phyloP scores from a whole-genome alignment of 2,329 filamentous ascomycete genomes.

The Periconia macrospinosa region DNA sequence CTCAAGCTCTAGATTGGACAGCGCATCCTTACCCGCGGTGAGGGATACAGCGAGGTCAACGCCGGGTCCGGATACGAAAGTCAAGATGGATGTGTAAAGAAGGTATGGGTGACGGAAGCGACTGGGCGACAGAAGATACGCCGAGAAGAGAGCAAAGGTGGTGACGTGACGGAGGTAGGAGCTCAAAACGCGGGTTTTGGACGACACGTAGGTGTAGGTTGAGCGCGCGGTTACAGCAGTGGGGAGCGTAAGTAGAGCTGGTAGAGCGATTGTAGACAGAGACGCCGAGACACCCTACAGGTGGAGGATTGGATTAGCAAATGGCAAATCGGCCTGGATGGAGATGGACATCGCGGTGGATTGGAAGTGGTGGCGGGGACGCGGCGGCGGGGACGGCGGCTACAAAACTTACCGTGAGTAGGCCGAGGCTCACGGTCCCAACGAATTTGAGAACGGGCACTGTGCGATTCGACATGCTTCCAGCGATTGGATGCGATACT shows the following conservation, averaged over 20 bases:
- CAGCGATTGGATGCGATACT: constrained; percentile 10
- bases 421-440: constrained; percentile 83
- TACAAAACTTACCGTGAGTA: constrained; percentile 72
- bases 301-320: background rate
- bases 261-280: constrained; percentile 74
- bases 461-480: constrained; percentile 64
- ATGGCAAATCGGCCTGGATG: background rate
- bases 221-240: constrained; percentile 72
- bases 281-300: constrained; percentile 84
- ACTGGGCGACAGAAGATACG: constrained; percentile 75
- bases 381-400: constrained; percentile 17
- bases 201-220: constrained; percentile 60
- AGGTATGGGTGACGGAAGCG: constrained; percentile 84
- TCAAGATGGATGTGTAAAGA: constrained; percentile 77
- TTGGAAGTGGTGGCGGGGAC: constrained; percentile 18
- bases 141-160: constrained; percentile 71
- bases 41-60: constrained; percentile 40
- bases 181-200: constrained; percentile 54
- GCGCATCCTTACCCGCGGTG: constrained; percentile 24
- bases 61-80: constrained; percentile 50
- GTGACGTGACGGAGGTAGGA: constrained; percentile 70
- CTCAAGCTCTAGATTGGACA: constrained; percentile 28
- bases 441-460: constrained; percentile 88
- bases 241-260: constrained; percentile 77
- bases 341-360: constrained; percentile 3